Conservation (phyloP, 208 protist genomes). For the Kentomonas sorsogonicus region DNA sequence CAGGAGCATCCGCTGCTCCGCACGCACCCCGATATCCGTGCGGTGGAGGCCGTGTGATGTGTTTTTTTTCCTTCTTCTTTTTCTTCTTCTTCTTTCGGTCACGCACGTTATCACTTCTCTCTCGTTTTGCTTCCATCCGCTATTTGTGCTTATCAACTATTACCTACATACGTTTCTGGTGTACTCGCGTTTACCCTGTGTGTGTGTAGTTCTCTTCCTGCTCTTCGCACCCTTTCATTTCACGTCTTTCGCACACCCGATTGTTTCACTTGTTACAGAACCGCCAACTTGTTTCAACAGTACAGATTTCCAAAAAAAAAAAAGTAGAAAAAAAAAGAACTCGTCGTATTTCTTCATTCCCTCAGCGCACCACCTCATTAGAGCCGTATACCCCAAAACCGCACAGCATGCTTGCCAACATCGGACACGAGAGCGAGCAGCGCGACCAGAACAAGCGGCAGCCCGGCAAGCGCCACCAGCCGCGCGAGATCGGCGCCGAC, state of each 20-base stretch:
- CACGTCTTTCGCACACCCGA: too few species aligned
- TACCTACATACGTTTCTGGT: not conserved
- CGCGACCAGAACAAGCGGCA: slow-evolving; percentile 27
- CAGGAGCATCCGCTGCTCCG: slow-evolving; percentile 32
- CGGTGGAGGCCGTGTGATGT: slow-evolving; percentile 7
- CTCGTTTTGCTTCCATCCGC: slow-evolving; percentile 6
- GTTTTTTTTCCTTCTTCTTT: slow-evolving; percentile 11
- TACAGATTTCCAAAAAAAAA: not conserved
- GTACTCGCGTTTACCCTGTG: too few species aligned
- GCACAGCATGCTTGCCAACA: slow-evolving; percentile 29
- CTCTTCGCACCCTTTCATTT: too few species aligned
- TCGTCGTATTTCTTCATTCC: too few species aligned
- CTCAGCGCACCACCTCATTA: too few species aligned
- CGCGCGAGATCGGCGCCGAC: slow-evolving; percentile 46
- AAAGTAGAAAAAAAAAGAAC: not conserved
- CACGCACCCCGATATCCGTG: slow-evolving; percentile 12
- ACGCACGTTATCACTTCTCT: slow-evolving; percentile 1
- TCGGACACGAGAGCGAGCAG: slow-evolving; percentile 47
- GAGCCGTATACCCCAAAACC: too few species aligned
- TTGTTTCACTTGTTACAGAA: too few species aligned
- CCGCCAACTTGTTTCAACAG: too few species aligned
- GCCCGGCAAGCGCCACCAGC: slow-evolving; percentile 48
- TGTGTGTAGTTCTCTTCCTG: not conserved
- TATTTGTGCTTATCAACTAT: not conserved
- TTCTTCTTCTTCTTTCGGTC: not conserved